Evolutionary conservation across 768 basidiomycete genomes (phyloP), one percentile per base, ranked within the genome.

Genomic region (Galerina sulciceps): DNA sequence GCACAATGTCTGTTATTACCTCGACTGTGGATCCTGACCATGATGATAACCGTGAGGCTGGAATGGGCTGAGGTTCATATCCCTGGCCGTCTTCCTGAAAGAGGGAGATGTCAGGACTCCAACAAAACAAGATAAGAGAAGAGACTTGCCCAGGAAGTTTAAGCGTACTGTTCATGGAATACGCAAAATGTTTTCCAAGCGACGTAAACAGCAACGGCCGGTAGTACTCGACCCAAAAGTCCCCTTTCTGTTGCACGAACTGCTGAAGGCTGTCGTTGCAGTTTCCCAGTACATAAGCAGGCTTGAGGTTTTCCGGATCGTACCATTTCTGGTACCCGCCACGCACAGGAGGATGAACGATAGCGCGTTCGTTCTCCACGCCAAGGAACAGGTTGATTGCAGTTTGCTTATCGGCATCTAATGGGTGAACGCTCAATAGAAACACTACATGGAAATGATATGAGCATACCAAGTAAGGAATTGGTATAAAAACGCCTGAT

Each of bases 351-450:
- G 82, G 76, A 10, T 78, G 80, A 2, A 75, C 71, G 36, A 79
- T 79, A 0, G 80, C 79, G n/a, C 80, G 79, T 55, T 85, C 81
- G 36, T 80, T 81, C 54, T 85, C 79, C 3, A 93, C 82, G 37
- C 95, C 93, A 3, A 99, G 86, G 73, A 99, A 99, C n/a, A 98
- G 83, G 73, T 99, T 95, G 70, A 98, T 99, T 6, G 96, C 96
- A 9, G 90, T 83, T 74, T 99, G 97, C 72, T 98, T 99, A 75
- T 98, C 97, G 6, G 93, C 94, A 69, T 99, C 96, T 94, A 58
- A 44, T 43, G 23, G 15, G 23, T 6, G 60, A 34, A 41, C 22
- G 11, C 11, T 23, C 23, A 9, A 46, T 4, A 26, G 35, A 14
- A 35, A 38, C 31, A 22, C 3, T 8, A 11, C 15, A 9, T n/a